Conservation (phyloP, 257 asterid genomes). For the Coffea canephora region DNA sequence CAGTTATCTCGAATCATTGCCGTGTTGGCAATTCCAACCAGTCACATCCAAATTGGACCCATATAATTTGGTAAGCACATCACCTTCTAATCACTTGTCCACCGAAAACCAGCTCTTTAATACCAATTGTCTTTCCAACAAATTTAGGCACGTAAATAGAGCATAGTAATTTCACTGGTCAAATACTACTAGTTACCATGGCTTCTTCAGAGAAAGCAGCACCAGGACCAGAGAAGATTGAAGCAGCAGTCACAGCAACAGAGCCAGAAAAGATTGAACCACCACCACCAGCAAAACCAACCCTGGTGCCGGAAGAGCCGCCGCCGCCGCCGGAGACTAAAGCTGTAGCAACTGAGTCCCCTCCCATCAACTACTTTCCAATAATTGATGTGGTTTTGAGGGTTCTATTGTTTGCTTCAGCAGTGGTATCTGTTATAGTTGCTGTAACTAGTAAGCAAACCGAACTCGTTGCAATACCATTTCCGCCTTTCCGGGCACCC, state of each 20-base stretch:
- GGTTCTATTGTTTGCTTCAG: constrained; percentile 52
- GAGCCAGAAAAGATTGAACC: background rate
- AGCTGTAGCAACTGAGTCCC: constrained; percentile 2
- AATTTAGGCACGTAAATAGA: background rate
- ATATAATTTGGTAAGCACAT: background rate
- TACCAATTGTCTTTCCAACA: too few species aligned
- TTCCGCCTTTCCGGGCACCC: constrained; percentile 37
- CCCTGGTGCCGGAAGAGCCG: constrained; percentile 6
- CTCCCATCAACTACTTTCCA: constrained; percentile 17
- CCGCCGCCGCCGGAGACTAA: constrained; percentile 25
- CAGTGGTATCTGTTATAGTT: constrained; percentile 53
- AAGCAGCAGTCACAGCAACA: background rate
- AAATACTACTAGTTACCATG: constrained; percentile 1
- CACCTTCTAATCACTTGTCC: background rate
- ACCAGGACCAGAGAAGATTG: background rate
- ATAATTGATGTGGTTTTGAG: constrained; percentile 57
- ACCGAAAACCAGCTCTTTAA: background rate
- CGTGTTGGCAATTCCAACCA: constrained; percentile 26
- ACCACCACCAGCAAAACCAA: constrained; percentile 11
- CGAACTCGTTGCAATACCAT: constrained; percentile 22
- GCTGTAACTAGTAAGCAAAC: constrained; percentile 65
- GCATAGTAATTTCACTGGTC: background rate
- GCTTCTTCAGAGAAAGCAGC: constrained; percentile 4
- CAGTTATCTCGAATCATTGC: constrained; percentile 7
- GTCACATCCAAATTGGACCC: background rate